A percentile compares a stretch with the other conserved stretches of the same genome.
These are phyloP conservation scores for Diaporthe longicolla DNA, from an alignment of 2,329 filamentous ascomycete species.

Conservation along the genomic window DNA sequence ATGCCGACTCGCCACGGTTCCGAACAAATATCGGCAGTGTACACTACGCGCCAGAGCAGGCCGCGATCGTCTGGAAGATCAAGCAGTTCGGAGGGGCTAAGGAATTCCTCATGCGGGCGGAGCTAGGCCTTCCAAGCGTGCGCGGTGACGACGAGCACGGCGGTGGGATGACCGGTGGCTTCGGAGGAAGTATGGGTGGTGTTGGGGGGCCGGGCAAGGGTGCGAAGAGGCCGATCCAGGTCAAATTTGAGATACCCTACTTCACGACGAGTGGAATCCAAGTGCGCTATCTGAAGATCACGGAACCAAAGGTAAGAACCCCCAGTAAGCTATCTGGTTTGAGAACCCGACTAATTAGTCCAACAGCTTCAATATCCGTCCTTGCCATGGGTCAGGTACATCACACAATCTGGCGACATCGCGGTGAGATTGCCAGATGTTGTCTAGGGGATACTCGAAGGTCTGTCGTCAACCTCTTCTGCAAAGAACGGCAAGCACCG, in stretches of 20 bases:
- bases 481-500: not conserved
- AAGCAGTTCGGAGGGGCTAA: slow-evolving; percentile 99
- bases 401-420: slow-evolving; percentile 97
- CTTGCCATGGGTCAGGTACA: slow-evolving; percentile 97
- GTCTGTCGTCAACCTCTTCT: not conserved
- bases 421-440: slow-evolving; percentile 94
- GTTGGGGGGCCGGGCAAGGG: slow-evolving; percentile 84
- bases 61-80: slow-evolving; percentile 99
- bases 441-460: slow-evolving; percentile 64
- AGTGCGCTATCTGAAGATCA: slow-evolving; percentile 98
- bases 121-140: slow-evolving; percentile 93
- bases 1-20: slow-evolving; percentile 96
- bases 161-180: slow-evolving; percentile 97
- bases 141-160: slow-evolving; percentile 95
- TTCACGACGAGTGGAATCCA: slow-evolving; percentile 99
- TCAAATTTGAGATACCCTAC: slow-evolving; percentile 99
- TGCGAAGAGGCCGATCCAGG: slow-evolving; percentile 93
- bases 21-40: slow-evolving; percentile 97
- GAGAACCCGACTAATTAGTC: slow-evolving; percentile 18
- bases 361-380: slow-evolving; percentile 94
- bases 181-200: slow-evolving; percentile 96
- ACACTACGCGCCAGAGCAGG: slow-evolving; percentile 97
- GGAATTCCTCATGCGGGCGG: slow-evolving; percentile 98
- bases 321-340: not conserved
- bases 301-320: slow-evolving; percentile 91